Evolutionary conservation across 2,329 filamentous ascomycete genomes (phyloP).

Genomic region (Colletotrichum musae): DNA sequence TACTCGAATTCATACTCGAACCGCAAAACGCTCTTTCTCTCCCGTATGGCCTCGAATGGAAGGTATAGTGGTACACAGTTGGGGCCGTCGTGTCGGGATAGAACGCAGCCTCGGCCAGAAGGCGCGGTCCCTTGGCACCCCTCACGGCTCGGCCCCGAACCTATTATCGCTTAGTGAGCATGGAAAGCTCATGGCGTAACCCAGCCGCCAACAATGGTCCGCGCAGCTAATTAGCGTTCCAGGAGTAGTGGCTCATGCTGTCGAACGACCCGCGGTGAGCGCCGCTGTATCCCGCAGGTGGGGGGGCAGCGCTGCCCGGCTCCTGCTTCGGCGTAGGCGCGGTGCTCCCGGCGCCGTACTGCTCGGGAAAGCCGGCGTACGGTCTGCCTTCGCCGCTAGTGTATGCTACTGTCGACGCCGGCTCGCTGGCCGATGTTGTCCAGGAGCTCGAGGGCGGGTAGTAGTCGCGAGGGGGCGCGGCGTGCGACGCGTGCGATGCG

Average conservation of each 20-base stretch:
- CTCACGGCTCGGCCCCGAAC: slow-evolving; percentile 13
- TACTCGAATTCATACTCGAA: slow-evolving; percentile 21
- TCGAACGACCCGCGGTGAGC: slow-evolving; percentile 61
- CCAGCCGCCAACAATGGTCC: slow-evolving; percentile 18
- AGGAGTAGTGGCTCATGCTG: slow-evolving; percentile 69
- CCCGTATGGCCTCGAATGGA: slow-evolving; percentile 27
- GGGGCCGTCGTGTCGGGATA: slow-evolving; percentile 12
- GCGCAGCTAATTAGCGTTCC: slow-evolving; percentile 62
- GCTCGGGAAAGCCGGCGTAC: slow-evolving; percentile 63
- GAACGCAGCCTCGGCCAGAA: slow-evolving; percentile 20
- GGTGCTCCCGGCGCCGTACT: slow-evolving; percentile 59
- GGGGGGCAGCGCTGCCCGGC: slow-evolving; percentile 46
- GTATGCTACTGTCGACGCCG: slow-evolving; percentile 61
- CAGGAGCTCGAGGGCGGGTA: slow-evolving; percentile 67
- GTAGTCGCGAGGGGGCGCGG: slow-evolving; percentile 62
- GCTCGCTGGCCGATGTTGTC: slow-evolving; percentile 66
- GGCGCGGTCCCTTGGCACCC: slow-evolving; percentile 4
- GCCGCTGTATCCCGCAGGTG: slow-evolving; percentile 58
- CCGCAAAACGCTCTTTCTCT: slow-evolving; percentile 26
- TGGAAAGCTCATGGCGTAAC: slow-evolving; percentile 22
- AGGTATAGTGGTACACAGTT: slow-evolving; percentile 33
- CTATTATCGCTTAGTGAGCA: slow-evolving; percentile 20
- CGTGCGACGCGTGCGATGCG: slow-evolving; percentile 44
- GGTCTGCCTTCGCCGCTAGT: slow-evolving; percentile 60
- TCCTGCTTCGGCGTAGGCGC: slow-evolving; percentile 52